Evolutionary conservation across 257 asterid genomes (phyloP).

Genomic region (Plectranthus barbatus): DNA sequence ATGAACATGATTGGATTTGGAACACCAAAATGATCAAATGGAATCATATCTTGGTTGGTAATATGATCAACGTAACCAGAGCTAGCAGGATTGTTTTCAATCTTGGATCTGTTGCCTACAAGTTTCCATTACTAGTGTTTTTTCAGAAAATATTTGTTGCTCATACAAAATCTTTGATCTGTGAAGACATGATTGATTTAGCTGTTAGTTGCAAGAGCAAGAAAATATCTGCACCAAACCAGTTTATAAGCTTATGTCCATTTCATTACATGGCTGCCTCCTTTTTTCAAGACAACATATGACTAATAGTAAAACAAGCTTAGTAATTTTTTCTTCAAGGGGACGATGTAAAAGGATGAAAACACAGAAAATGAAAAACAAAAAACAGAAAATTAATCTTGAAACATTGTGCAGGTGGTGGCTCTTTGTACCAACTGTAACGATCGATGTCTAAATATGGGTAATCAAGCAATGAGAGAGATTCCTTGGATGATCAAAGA

Average conservation of each 20-base stretch:
- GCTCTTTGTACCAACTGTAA: not conserved
- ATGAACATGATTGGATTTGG: not conserved
- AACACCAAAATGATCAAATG: not conserved
- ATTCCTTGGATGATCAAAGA: conserved; percentile 61
- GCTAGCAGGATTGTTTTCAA: not conserved
- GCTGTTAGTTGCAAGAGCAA: not conserved
- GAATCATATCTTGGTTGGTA: not conserved
- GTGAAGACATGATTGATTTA: not conserved
- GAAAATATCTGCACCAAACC: not conserved
- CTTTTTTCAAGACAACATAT: conserved; percentile 9
- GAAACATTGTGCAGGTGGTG: not conserved
- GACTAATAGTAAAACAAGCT: conserved; percentile 5
- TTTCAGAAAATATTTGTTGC: no score
- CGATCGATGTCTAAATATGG: not conserved
- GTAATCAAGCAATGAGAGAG: conserved; percentile 34
- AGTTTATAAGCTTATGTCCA: conserved; percentile 1
- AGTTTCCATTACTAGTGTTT: not conserved
- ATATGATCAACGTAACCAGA: not conserved
- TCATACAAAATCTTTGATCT: no score
- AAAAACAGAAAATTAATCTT: not conserved
- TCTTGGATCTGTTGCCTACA: not conserved
- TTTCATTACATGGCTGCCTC: conserved; percentile 7
- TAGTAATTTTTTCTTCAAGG: not conserved
- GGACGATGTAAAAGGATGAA: no score
- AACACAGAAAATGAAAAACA: not conserved